phyloP scores from a whole-genome alignment of 352 stramenopile species.

The Blastocystis sp. region DNA sequence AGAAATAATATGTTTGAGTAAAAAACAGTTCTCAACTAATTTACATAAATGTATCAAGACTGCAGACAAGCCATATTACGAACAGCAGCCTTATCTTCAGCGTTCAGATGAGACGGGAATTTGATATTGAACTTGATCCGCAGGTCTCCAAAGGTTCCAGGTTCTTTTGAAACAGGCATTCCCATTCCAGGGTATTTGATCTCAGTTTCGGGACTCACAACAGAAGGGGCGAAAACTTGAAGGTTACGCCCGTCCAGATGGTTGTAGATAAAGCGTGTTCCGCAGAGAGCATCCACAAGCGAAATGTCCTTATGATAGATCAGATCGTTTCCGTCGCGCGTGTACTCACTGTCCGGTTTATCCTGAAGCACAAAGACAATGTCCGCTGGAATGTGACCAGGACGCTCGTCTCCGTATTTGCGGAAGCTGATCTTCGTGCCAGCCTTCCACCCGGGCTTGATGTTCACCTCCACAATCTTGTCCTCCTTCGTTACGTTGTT shows the following conservation, averaged over 20 bases:
- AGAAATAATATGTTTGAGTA: neutral
- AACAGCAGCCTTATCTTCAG: conserved; percentile 1
- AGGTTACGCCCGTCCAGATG: conserved; percentile 68
- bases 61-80: conserved; percentile 23
- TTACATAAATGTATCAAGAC: neutral
- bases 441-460: conserved; percentile 86
- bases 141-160: conserved; percentile 44
- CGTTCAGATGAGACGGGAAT: neutral
- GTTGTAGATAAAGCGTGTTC: conserved; percentile 69
- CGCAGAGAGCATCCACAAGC: conserved; percentile 67
- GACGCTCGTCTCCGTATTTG: conserved; percentile 64
- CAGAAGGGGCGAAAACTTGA: conserved; percentile 1
- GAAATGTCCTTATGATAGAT: conserved; percentile 65
- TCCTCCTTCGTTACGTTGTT: conserved; percentile 68
- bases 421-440: conserved; percentile 76
- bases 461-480: conserved; percentile 76
- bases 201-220: neutral
- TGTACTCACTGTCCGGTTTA: conserved; percentile 62
- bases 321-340: conserved; percentile 64
- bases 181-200: conserved; percentile 55
- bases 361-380: conserved; percentile 65
- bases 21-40: neutral
- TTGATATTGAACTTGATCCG: conserved; percentile 53
- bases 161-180: conserved; percentile 61
- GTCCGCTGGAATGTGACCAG: conserved; percentile 63